phyloP scores from a whole-genome alignment of 106 monocot species.

The Gastrodia elata region DNA sequence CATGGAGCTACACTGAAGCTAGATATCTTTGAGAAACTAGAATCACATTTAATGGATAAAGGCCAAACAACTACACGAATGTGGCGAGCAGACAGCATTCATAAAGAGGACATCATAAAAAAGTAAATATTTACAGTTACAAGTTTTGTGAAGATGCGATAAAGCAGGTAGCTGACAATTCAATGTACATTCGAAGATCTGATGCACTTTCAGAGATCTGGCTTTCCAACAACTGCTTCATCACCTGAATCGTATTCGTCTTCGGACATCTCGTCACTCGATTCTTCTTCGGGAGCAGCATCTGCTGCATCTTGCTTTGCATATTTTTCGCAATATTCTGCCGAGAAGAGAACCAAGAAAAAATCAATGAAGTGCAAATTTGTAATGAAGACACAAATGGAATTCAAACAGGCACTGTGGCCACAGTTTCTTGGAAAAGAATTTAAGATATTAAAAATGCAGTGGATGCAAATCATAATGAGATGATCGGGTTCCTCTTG shows the following conservation, averaged over 20 bases:
- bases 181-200: background rate
- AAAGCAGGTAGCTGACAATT: background rate
- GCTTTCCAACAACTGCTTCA: constrained; percentile 59
- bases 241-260: constrained; percentile 73
- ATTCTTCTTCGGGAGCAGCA: constrained; percentile 39
- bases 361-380: too few species aligned
- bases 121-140: background rate
- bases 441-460: too few species aligned
- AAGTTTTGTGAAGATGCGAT: background rate
- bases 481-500: too few species aligned
- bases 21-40: too few species aligned
- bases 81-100: too few species aligned
- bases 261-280: constrained; percentile 74
- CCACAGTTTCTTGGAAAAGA: too few species aligned
- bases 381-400: too few species aligned
- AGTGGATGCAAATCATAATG: too few species aligned
- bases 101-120: background rate
- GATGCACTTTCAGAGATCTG: constrained; percentile 41
- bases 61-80: too few species aligned
- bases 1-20: too few species aligned
- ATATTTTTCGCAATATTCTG: constrained; percentile 93
- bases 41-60: too few species aligned
- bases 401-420: too few species aligned
- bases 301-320: constrained; percentile 65
- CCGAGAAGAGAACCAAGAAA: background rate